Conservation (phyloP, 2,329 filamentous ascomycete genomes). For the Thermothelomyces thermophilus region DNA sequence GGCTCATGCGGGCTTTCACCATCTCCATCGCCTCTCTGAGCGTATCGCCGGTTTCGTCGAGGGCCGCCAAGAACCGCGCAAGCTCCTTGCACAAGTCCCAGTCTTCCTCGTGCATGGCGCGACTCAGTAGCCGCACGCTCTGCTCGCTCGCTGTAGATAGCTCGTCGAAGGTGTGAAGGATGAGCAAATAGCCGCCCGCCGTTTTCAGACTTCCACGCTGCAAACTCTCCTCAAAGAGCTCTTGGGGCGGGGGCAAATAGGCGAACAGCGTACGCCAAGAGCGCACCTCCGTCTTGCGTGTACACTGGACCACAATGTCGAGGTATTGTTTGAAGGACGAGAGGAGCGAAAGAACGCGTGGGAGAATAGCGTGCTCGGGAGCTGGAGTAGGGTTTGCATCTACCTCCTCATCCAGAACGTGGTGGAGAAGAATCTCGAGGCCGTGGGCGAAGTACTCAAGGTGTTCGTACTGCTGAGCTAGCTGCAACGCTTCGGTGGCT, state of each 20-base stretch:
- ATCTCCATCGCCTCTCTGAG: slow-evolving; percentile 64
- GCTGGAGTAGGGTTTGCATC: slow-evolving; percentile 55
- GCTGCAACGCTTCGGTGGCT: slow-evolving; percentile 69
- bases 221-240: slow-evolving; percentile 88
- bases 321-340: slow-evolving; percentile 80
- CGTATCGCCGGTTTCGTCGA: slow-evolving; percentile 80
- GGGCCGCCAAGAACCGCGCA: slow-evolving; percentile 85
- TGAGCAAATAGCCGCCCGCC: slow-evolving; percentile 90
- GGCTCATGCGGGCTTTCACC: slow-evolving; percentile 40
- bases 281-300: slow-evolving; percentile 89
- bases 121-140: slow-evolving; percentile 70
- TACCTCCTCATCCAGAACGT: slow-evolving; percentile 90
- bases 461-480: slow-evolving; percentile 79
- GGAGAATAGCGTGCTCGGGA: slow-evolving; percentile 58
- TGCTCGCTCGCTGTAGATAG: slow-evolving; percentile 64
- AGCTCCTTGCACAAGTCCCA: slow-evolving; percentile 96
- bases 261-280: slow-evolving; percentile 93
- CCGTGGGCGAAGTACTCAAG: slow-evolving; percentile 91
- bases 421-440: slow-evolving; percentile 84
- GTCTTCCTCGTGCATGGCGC: slow-evolving; percentile 77
- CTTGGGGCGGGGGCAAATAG: slow-evolving; percentile 81
- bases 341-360: slow-evolving; percentile 55
- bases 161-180: slow-evolving; percentile 77
- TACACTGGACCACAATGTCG: slow-evolving; percentile 94
- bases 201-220: slow-evolving; percentile 84